A percentile compares a stretch with the other conserved stretches of the same genome.
These are phyloP conservation scores for Naganishia friedmannii DNA, from an alignment of 768 basidiomycete genomes.

Conservation along the genomic window DNA sequence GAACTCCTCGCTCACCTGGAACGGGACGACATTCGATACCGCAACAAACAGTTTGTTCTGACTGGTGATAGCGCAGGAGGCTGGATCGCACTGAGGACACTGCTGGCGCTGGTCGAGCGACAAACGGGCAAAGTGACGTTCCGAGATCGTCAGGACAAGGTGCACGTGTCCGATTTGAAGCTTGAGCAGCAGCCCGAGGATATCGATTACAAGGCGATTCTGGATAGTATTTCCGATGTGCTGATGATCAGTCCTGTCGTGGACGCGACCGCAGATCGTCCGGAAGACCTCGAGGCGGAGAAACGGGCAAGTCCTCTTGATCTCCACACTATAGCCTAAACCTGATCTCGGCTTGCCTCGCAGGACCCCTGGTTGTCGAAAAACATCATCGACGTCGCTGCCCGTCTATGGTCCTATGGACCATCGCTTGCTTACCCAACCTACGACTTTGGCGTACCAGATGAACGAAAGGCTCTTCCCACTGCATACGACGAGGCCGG, in stretches of 20 bases:
- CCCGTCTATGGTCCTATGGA: conserved; percentile 28
- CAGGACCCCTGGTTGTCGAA: conserved; percentile 34
- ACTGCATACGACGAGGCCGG: conserved; percentile 4
- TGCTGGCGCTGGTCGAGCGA: conserved; percentile 21
- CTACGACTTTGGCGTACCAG: conserved; percentile 17
- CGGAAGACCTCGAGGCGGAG: conserved; percentile 20
- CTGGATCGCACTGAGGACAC: conserved; percentile 28
- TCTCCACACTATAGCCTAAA: too few species aligned
- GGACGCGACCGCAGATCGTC: conserved; percentile 15
- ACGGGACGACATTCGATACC: conserved; percentile 30
- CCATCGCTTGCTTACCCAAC: conserved; percentile 21
- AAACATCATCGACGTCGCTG: background rate
- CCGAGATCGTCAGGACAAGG: background rate
- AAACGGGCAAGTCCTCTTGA: conserved; percentile 1
- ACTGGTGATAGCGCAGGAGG: conserved; percentile 38
- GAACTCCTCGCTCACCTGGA: conserved; percentile 25
- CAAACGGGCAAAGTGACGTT: background rate
- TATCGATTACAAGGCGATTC: conserved; percentile 19
- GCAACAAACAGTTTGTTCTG: conserved; percentile 30
- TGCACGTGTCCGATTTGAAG: background rate
- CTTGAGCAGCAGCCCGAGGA: conserved; percentile 7
- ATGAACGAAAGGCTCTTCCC: conserved; percentile 1
- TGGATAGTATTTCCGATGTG: conserved; percentile 4
- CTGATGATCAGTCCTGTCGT: conserved; percentile 34
- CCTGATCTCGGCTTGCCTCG: background rate